Base-by-base conservation (phyloP, 1,284 basidiomycete genomes). In the Psilocybe mexicana region DNA sequence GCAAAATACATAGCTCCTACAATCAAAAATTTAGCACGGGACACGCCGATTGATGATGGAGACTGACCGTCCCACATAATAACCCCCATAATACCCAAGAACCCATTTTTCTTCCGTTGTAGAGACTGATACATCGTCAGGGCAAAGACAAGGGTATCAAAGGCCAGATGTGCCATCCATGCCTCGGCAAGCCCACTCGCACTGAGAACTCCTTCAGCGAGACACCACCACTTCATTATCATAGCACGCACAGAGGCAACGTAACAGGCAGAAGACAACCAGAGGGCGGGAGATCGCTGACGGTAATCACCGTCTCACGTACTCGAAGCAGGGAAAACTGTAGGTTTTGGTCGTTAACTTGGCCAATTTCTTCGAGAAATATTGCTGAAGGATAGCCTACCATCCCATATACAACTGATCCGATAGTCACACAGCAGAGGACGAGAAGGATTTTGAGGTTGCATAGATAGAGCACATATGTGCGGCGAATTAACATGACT, bases 1-100 rank as follows among this genome's bases (percentile, higher is more conserved):
- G 44, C 52, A 42, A 54, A 54, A 46, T 54, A 54, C 4, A 54
- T 35, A 6, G 52, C 36, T 28, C 52, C 52, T 54, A 24, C 2
- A 40, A 4, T 35, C 35, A 8, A 18, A 6, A 12, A 4, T 6
- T 6, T 6, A 8, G 30, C 8, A 33, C 30, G 8, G 30, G 4
- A 33, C 30, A 8, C 30, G 5, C 8, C 1, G 30, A 33, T 10
- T n/a, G 2, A 24, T 6, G 3, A 5, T 46, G 14, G 48, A 38
- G 18, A 24, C 40, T 10, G 4, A 30, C 52, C 52, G 26, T 54
- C 52, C 6, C 43, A 43, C 23, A 54, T 23, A 11, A 54, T 25
- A 24, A 54, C 12, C 12, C 23, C 6, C 1, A 54, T 8, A 25
- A 54, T 23, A 12, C 26, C 18, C 30, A 36, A 45, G 4, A 33